These are phyloP conservation scores for Effrenium voratum DNA, from an alignment of 73 alveolate genomes.

Conservation along the genomic window DNA sequence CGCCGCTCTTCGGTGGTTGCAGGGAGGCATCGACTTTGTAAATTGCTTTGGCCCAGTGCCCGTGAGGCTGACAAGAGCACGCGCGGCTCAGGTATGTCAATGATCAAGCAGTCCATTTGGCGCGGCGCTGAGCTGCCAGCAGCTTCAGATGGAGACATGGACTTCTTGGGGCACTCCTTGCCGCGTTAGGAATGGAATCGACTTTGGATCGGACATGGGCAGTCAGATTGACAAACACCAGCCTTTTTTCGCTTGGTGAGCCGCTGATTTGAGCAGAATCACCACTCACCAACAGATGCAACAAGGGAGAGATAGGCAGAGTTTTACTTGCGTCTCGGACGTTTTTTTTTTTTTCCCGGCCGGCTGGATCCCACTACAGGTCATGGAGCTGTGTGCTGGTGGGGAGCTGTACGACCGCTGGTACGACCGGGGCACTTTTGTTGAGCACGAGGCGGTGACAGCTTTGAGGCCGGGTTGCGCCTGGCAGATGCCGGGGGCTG, in stretches of 20 bases:
- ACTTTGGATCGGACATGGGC: no score
- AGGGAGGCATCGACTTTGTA: not conserved
- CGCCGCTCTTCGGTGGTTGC: not conserved
- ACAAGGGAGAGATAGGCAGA: no score
- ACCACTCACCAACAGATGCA: no score
- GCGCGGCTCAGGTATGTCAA: slow-evolving; percentile 46
- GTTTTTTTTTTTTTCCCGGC: no score
- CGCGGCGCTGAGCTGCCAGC: not conserved
- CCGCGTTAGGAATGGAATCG: no score
- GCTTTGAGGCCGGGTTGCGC: slow-evolving; percentile 17
- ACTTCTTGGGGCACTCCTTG: no score
- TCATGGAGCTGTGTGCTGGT: slow-evolving; percentile 77
- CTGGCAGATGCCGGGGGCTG: not conserved
- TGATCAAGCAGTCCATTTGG: slow-evolving; percentile 36
- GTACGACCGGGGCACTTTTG: slow-evolving; percentile 47
- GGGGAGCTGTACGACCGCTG: slow-evolving; percentile 84
- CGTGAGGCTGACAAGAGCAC: not conserved
- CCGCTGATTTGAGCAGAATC: no score
- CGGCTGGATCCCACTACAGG: no score
- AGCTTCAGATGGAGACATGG: no score
- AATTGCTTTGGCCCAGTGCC: not conserved
- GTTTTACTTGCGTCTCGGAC: no score
- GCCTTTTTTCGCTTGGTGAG: no score
- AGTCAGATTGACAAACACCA: no score
- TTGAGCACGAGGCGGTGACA: slow-evolving; percentile 43